These are phyloP conservation scores for Dioscorea cayenensis DNA, from an alignment of 116 monocot genomes.

Conservation along the genomic window DNA sequence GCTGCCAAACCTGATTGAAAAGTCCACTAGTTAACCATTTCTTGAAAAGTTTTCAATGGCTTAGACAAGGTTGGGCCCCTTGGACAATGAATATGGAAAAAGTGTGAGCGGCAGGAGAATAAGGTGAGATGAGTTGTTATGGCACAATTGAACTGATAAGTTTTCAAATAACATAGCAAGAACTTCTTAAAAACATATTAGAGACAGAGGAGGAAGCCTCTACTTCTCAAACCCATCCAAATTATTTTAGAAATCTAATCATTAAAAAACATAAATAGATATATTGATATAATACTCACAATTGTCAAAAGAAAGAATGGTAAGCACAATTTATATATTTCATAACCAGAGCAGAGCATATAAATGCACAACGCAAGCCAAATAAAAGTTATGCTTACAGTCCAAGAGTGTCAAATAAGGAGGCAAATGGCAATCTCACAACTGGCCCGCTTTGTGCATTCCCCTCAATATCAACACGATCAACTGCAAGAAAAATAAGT, in stretches of 20 bases:
- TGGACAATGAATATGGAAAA: no score
- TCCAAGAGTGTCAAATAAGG: conserved; percentile 91
- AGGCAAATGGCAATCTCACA: conserved; percentile 93
- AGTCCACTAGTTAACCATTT: no score
- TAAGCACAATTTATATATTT: background rate
- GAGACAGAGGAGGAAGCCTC: background rate
- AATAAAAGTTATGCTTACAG: conserved; percentile 45
- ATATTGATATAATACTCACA: background rate
- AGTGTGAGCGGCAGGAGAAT: no score
- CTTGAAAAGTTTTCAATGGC: no score
- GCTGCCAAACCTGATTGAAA: no score
- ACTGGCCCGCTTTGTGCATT: conserved; percentile 66
- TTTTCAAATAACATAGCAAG: background rate
- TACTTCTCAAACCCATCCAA: background rate
- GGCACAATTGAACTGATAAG: background rate
- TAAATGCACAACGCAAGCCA: background rate
- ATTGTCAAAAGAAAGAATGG: background rate
- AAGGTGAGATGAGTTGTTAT: no score
- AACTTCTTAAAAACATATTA: background rate
- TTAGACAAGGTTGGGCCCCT: no score
- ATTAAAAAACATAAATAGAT: background rate
- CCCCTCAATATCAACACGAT: conserved; percentile 83
- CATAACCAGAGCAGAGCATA: background rate
- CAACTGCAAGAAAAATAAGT: conserved; percentile 50
- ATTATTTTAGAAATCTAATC: background rate